Percentiles rank a stretch among this genome's conserved stretches.
phyloP scores from a whole-genome alignment of 495 filamentous ascomycete genomes.

The Aspergillus funiculosus region DNA sequence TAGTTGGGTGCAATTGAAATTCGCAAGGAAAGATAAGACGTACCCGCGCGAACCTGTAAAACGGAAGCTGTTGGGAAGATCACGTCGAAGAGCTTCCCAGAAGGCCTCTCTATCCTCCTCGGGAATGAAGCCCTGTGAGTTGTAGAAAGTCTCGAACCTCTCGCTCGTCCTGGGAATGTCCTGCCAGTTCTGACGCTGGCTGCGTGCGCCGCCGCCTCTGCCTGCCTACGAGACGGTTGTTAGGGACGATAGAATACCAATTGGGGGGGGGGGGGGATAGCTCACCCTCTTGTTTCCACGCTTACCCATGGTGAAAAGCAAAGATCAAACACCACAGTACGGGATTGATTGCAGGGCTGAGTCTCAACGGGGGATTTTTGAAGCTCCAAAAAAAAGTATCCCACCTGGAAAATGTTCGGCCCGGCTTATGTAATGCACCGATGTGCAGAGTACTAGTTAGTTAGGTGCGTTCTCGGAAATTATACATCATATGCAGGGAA shows the following conservation, averaged over 20 bases:
- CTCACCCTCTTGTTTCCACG: constrained; percentile 17
- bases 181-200: constrained; percentile 39
- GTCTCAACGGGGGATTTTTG: constrained; percentile 3
- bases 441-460: not conserved
- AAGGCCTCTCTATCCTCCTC: constrained; percentile 71
- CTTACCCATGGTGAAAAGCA: constrained; percentile 14
- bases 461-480: too few relatives aligned
- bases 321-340: not conserved
- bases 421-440: not conserved
- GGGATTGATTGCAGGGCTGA: not conserved
- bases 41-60: constrained; percentile 90
- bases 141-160: constrained; percentile 77
- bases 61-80: constrained; percentile 92
- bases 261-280: not conserved
- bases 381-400: constrained; percentile 12
- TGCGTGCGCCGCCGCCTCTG: constrained; percentile 28
- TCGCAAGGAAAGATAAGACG: constrained; percentile 15
- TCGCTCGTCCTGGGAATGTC: constrained; percentile 67
- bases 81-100: constrained; percentile 71
- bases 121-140: constrained; percentile 61
- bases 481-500: too few relatives aligned
- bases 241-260: not conserved
- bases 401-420: constrained; percentile 1
- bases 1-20: not conserved
- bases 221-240: too few relatives aligned